A percentile compares a stretch with the other conserved stretches of the same genome.
Evolutionary conservation across 768 basidiomycete species (phyloP).

Genomic region (Tulasnella calospora): DNA sequence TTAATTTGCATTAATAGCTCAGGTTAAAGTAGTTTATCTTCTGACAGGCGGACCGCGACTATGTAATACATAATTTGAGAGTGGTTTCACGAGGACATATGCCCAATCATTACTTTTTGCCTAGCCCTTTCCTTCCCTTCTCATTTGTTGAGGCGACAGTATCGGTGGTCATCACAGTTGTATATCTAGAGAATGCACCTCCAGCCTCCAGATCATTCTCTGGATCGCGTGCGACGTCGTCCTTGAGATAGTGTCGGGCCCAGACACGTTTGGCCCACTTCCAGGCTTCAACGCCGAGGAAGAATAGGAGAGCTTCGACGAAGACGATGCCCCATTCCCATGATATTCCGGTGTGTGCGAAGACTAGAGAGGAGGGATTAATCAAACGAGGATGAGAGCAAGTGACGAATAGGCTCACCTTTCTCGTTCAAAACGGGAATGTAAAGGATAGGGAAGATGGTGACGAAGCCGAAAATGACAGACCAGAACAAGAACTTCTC

Average conservation of each 20-base stretch:
- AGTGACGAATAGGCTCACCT: background rate
- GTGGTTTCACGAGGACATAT: no score
- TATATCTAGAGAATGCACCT: constrained; percentile 23
- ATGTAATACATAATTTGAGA: no score
- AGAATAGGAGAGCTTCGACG: constrained; percentile 31
- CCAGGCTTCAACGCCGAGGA: constrained; percentile 29
- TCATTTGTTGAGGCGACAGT: background rate
- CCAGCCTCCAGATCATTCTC: constrained; percentile 21
- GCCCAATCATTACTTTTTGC: background rate
- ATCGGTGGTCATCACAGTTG: background rate
- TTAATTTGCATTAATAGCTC: no score
- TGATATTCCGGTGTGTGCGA: constrained; percentile 36
- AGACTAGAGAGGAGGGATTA: constrained; percentile 30
- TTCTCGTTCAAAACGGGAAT: constrained; percentile 36
- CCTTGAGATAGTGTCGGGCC: background rate
- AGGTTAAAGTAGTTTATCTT: no score
- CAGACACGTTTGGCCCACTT: constrained; percentile 24
- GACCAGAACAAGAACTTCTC: constrained; percentile 38
- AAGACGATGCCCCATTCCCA: constrained; percentile 43
- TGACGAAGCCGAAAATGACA: constrained; percentile 34
- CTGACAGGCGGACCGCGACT: no score
- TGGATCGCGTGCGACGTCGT: background rate
- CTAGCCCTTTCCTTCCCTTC: background rate
- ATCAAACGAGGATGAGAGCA: background rate
- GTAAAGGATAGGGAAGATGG: constrained; percentile 40